Evolutionary conservation across 441 rosid species (phyloP), one percentile per base, ranked within the genome.

Genomic region (Populus trichocarpa): DNA sequence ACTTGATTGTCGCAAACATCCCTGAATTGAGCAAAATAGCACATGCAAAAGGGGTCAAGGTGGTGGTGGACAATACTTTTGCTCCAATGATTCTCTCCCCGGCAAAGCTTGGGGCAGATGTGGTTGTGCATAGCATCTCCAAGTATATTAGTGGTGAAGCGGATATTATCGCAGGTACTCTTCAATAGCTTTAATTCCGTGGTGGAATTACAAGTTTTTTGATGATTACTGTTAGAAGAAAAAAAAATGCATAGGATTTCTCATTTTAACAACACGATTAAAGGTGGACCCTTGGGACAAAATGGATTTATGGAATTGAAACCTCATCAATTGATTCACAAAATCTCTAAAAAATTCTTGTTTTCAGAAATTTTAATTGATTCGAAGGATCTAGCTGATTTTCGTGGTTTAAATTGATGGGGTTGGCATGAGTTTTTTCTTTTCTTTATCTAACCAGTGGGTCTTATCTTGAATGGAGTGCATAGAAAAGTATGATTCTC

Each of bases 111-210:
- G 99, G 99, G 30, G 99, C 99, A 5, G 99, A 93, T 46, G 98
- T 93, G 42, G 99, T 93, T 46, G 85, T 93, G 25, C 99, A 95
- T 61, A 93, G 99, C 81, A 89, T 92, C 81, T 89, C 99, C 71
- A 95, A 95, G 86, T 95, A 91, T 80, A 90, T 95, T 22, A 95
- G 99, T 71, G 98, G 99, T 25, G 99, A 93, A 77, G 98, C 93
- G 76, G 99, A 95, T 83, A 86, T 95, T 71, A 92, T 95, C n/a
- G 99, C 97, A 85, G 99, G 99, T 95, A 46, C 0, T 46, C 57
- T 46, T 4, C 2, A 38, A 2, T 38, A 38, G 13, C 40, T 36
- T 36, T 42, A 42, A 42, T 42, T 42, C 14, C 53, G 2, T 14
- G 20, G 7, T 46, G 20, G 20, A 79, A 0, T 2, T 63, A 25